Evolutionary conservation across 257 asterid genomes (phyloP), one percentile per base, ranked within the genome.

Genomic region (Gardenia jasminoides): DNA sequence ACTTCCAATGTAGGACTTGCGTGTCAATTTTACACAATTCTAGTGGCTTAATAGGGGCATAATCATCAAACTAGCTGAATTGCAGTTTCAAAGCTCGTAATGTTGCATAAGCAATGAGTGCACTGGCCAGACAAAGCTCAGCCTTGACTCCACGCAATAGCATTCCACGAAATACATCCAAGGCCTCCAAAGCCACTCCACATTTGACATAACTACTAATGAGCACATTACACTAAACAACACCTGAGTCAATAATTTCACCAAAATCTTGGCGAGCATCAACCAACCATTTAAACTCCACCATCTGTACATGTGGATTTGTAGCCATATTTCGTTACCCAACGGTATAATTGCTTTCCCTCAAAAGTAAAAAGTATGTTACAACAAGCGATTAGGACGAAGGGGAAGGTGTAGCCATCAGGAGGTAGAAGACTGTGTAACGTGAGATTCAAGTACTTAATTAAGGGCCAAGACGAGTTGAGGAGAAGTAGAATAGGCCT

Each of bases 201-300:
- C 79, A n/a, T n/a, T n/a, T n/a, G n/a, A n/a, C n/a, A n/a, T n/a
- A n/a, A n/a, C n/a, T n/a, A n/a, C n/a, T n/a, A 39, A 92, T 89
- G 83, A 94, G 84, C 61, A 92, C 90, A 81, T 91, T 94, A 91
- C 96, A 90, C 46, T 94, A 87, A 44, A 92, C 90, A 84, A 86
- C 81, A 83, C 88, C 91, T 71, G 76, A 79, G 8, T 64, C 80
- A 75, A 82, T 81, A 75, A 88, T 88, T 36, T 75, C 86, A 74
- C 83, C 93, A 43, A 92, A 94, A 54, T 92, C 78, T 76, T 83
- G 75, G n/a, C 86, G 77, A 6, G 97, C 96, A 77, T 82, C 82
- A 24, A 61, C 88, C 65, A 88, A 79, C 70, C 22, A 77, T 78
- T 90, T 93, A 82, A 88, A 89, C 30, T 86, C 89, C 12, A 74